phyloP scores from a whole-genome alignment of 2,329 filamentous ascomycete species.

The Geosmithia putterillii region DNA sequence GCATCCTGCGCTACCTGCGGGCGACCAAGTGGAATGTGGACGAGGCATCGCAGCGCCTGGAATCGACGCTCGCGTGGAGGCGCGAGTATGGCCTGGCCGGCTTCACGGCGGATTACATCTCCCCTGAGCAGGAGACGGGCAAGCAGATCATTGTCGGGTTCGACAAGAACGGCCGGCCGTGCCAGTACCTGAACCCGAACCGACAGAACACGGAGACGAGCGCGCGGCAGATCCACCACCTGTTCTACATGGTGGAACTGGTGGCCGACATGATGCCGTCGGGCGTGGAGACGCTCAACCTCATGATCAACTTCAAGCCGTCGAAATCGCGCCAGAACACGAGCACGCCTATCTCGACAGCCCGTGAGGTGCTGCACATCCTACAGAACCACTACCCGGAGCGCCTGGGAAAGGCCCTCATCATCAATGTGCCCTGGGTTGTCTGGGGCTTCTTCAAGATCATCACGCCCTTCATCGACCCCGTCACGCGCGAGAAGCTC shows the following conservation, averaged over 20 bases:
- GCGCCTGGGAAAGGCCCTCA: conserved; percentile 74
- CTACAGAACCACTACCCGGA: conserved; percentile 95
- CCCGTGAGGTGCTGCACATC: conserved; percentile 76
- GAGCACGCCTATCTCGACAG: conserved; percentile 60
- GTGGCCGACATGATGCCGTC: conserved; percentile 79
- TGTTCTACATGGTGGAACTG: conserved; percentile 92
- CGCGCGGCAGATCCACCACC: conserved; percentile 79
- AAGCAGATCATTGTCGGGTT: conserved; percentile 87
- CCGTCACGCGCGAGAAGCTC: conserved; percentile 84
- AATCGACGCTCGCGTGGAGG: conserved; percentile 74
- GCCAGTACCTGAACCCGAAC: conserved; percentile 79
- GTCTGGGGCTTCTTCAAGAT: conserved; percentile 93
- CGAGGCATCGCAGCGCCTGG: conserved; percentile 67
- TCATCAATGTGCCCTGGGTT: conserved; percentile 87
- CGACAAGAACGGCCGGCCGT: conserved; percentile 76
- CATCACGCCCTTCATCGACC: conserved; percentile 93
- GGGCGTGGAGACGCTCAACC: conserved; percentile 72
- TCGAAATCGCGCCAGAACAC: conserved; percentile 63
- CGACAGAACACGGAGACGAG: conserved; percentile 85
- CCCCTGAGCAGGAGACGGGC: conserved; percentile 88
- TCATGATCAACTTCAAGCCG: conserved; percentile 86
- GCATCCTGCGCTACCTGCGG: conserved; percentile 81
- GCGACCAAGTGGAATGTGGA: conserved; percentile 81
- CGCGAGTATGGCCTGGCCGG: conserved; percentile 77
- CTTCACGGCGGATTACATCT: conserved; percentile 77